phyloP scores from a whole-genome alignment of 306 rosid species.

The Lupinus albus region DNA sequence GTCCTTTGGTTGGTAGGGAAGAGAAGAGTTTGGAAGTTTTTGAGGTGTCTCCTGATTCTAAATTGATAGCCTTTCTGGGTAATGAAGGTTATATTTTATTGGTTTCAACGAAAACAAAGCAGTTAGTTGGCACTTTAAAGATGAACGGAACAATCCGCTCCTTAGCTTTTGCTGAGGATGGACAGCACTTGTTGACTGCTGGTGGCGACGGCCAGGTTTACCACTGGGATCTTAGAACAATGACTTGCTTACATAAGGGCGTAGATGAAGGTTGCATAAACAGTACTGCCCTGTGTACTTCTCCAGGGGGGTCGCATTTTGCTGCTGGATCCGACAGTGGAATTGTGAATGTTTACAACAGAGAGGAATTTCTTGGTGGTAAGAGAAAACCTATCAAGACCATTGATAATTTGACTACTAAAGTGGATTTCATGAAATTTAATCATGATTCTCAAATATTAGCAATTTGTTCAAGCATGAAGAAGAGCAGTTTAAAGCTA shows the following conservation, averaged over 20 bases:
- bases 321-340: conserved; percentile 47
- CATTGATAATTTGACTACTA: conserved; percentile 37
- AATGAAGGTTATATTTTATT: conserved; percentile 92
- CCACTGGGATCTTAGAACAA: conserved; percentile 92
- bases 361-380: conserved; percentile 48
- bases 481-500: conserved; percentile 72
- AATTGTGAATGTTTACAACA: conserved; percentile 43
- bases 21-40: conserved; percentile 90
- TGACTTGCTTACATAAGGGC: conserved; percentile 67
- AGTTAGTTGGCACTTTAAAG: conserved; percentile 79
- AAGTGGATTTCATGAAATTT: conserved; percentile 40
- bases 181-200: conserved; percentile 67
- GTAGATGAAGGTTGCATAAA: conserved; percentile 45
- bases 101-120: conserved; percentile 84
- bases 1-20: conserved; percentile 92
- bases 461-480: conserved; percentile 68
- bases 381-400: conserved; percentile 41
- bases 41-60: conserved; percentile 88
- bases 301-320: conserved; percentile 39
- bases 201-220: conserved; percentile 94
- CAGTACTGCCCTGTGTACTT: conserved; percentile 41
- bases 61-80: conserved; percentile 77
- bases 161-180: conserved; percentile 76
- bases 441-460: conserved; percentile 46
- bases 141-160: conserved; percentile 89